These are phyloP conservation scores for Amylocystis lapponica DNA, from an alignment of 768 basidiomycete genomes.

Conservation along the genomic window DNA sequence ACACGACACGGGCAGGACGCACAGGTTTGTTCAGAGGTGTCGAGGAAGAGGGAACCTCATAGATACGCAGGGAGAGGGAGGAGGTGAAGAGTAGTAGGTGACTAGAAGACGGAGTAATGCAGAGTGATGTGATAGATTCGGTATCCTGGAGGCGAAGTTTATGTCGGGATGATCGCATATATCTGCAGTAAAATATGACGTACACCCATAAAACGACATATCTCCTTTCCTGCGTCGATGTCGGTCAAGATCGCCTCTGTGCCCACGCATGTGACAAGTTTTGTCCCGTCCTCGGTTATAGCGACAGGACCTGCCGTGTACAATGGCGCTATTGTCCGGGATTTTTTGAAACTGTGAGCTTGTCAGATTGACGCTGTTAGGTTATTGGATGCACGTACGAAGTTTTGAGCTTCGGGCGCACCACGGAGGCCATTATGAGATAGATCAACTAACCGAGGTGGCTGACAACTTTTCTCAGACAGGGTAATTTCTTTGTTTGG, in stretches of 20 bases:
- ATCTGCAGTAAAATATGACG: constrained; percentile 33
- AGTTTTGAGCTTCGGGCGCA: constrained; percentile 45
- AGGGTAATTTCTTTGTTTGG: constrained; percentile 11
- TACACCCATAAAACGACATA: constrained; percentile 83
- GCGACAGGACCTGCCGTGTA: constrained; percentile 88
- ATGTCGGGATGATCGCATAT: too few species aligned
- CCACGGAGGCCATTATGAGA: constrained; percentile 18
- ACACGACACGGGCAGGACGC: constrained; percentile 66
- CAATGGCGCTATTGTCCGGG: constrained; percentile 65
- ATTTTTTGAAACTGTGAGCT: constrained; percentile 66
- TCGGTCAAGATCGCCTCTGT: constrained; percentile 85
- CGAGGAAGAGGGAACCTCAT: constrained; percentile 58
- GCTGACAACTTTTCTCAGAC: constrained; percentile 12
- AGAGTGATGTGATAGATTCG: constrained; percentile 77
- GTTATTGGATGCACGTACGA: constrained; percentile 39
- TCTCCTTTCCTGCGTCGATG: constrained; percentile 61
- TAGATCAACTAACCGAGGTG: constrained; percentile 2
- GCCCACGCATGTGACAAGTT: constrained; percentile 80
- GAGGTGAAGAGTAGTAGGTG: constrained; percentile 78
- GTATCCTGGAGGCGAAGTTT: constrained; percentile 55
- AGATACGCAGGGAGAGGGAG: constrained; percentile 77
- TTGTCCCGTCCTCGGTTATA: constrained; percentile 69
- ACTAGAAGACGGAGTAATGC: constrained; percentile 68
- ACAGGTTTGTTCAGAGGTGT: constrained; percentile 43
- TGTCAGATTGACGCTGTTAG: neutral